Evolutionary conservation across 352 stramenopile genomes (phyloP).

Genomic region (Globisporangium lucens): DNA sequence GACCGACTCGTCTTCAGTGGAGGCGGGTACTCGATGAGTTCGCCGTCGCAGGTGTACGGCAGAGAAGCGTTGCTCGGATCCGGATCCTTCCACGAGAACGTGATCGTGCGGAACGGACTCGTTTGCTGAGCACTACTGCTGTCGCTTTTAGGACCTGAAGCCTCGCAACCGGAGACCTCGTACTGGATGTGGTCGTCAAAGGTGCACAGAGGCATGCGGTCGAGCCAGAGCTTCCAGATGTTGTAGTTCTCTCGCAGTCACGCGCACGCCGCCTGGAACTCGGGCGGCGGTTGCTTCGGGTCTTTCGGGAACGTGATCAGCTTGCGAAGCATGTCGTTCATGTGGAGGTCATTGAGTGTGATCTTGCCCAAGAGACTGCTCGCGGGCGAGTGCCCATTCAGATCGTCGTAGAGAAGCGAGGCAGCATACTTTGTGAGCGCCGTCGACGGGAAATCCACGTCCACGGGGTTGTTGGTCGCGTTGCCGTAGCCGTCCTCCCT

Average conservation of each 20-base stretch:
- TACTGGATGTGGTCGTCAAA: conserved; percentile 30
- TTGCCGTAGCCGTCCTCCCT: conserved; percentile 42
- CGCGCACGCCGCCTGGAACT: conserved; percentile 24
- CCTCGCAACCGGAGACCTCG: conserved; percentile 26
- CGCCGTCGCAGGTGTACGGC: conserved; percentile 47
- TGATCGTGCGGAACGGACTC: conserved; percentile 15
- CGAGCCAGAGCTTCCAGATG: conserved; percentile 21
- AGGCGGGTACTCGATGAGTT: conserved; percentile 21
- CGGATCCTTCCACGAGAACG: conserved; percentile 38
- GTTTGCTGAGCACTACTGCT: no score
- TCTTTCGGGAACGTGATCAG: conserved; percentile 7
- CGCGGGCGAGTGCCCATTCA: conserved; percentile 4
- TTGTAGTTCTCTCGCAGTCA: conserved; percentile 29
- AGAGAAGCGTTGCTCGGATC: conserved; percentile 30
- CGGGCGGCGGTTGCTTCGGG: neutral
- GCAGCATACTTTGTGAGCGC: conserved; percentile 31
- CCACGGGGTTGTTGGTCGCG: conserved; percentile 31
- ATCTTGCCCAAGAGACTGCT: conserved; percentile 26
- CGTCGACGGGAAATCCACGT: conserved; percentile 32
- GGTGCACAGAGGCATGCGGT: conserved; percentile 25
- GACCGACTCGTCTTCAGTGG: conserved; percentile 36
- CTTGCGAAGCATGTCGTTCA: conserved; percentile 26
- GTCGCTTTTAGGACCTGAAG: neutral
- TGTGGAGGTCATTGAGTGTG: conserved; percentile 25
- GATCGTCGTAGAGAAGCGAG: conserved; percentile 16